These are phyloP conservation scores for Schizophyllum amplum DNA, from an alignment of 1,284 basidiomycete species.

Conservation along the genomic window DNA sequence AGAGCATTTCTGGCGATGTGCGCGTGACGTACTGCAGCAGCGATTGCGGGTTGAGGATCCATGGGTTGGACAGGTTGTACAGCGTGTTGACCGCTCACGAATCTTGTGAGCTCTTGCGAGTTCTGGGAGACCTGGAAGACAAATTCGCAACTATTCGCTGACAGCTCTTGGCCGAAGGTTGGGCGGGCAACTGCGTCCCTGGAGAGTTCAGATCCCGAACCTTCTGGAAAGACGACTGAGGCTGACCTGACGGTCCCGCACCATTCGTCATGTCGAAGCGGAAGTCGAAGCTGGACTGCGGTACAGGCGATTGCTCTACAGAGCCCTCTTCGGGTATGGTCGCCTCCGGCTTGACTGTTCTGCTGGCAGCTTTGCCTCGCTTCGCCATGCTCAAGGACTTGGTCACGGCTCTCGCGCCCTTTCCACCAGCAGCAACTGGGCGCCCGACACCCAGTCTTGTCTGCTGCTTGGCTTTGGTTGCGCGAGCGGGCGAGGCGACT, in stretches of 20 bases:
- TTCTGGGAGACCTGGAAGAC: neutral
- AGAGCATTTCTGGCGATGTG: neutral
- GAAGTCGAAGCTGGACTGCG: neutral
- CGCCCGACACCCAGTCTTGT: conserved; percentile 64
- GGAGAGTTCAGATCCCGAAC: neutral
- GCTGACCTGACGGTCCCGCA: neutral
- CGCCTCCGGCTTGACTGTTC: conserved; percentile 42
- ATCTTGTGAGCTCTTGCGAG: neutral
- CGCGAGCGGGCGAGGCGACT: conserved; percentile 32
- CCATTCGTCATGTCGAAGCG: neutral
- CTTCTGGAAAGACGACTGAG: neutral
- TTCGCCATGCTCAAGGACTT: conserved; percentile 41
- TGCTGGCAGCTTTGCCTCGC: conserved; percentile 38
- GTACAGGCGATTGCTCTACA: conserved; percentile 4
- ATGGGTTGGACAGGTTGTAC: neutral
- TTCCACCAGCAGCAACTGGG: conserved; percentile 53
- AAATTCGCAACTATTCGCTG: neutral
- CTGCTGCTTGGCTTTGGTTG: conserved; percentile 66
- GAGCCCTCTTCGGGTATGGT: conserved; percentile 51
- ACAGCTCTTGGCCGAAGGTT: neutral
- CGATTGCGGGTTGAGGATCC: neutral
- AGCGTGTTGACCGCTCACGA: neutral
- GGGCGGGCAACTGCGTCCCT: neutral
- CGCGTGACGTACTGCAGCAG: neutral
- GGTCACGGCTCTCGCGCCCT: conserved; percentile 55